Evolutionary conservation across 306 rosid species (phyloP), one percentile per base, ranked within the genome.

Genomic region (Trifolium repens): DNA sequence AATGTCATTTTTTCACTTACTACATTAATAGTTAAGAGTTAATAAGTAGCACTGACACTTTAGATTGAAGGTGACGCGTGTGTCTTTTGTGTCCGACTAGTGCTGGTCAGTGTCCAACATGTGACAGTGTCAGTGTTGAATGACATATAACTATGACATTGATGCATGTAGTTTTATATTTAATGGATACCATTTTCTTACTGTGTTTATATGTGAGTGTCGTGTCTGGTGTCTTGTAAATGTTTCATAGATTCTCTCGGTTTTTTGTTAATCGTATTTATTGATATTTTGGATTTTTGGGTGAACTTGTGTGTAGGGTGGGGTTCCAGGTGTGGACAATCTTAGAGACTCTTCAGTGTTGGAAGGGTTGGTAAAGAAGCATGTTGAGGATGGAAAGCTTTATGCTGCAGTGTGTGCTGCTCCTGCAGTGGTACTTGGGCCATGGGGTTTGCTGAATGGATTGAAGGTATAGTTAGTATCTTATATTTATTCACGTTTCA

Each of bases 401-500:
- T 90, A 88, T 78, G 91, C 97, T 5, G 98, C 96, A 3, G 83
- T 94, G 1, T 94, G 97, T 83, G 97, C 97, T 84, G 90, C 98
- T 67, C 98, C 98, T 66, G 98, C 96, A 0, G 96, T 84, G 80
- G 93, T 83, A 22, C 88, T 94, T 77, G 98, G 89, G 57, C 82
- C 91, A 12, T 94, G 98, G 98, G 97, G 96, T 66, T 80, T 94
- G 69, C 81, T 94, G 34, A 91, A 90, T 81, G 98, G 98, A 16
- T 67, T 88, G 88, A 88, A 90, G 89, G 98, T 94, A 77, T 68
- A 46, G 79, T 73, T 55, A 30, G 65, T 67, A 8, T 46, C n/a
- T 46, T 13, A 10, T 66, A 16, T 57, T n/a, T 67, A 14, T 59
- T 69, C 10, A 22, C 2, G 8, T 26, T 55, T 44, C 27, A 55